A percentile compares a stretch with the other conserved stretches of the same genome.
Conservation (phyloP, 805 yeast species). For the Candida awuae region DNA sequence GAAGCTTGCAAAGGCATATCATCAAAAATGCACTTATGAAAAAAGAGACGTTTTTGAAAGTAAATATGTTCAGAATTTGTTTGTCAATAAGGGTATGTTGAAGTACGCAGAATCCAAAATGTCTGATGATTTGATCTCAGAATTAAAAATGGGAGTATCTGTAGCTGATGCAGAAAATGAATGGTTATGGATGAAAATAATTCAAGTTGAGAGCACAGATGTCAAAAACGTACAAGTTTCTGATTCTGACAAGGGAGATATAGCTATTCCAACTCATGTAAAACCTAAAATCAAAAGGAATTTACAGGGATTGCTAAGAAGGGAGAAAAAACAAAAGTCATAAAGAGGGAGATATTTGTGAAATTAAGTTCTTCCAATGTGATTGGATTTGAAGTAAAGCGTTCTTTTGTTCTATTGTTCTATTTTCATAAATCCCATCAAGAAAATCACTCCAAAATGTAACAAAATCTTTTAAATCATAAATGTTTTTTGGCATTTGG, state of each 20-base stretch:
- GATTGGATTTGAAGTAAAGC: constrained; percentile 23
- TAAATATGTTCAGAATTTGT: neutral
- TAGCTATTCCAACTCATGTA: neutral
- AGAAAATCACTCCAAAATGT: constrained; percentile 47
- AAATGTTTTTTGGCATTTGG: constrained; percentile 23
- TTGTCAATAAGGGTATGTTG: neutral
- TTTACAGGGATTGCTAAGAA: constrained; percentile 8
- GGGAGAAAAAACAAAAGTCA: constrained; percentile 1
- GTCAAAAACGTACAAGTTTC: neutral
- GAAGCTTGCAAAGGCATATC: constrained; percentile 4
- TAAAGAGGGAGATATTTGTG: neutral
- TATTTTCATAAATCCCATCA: constrained; percentile 33
- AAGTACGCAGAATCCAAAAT: neutral
- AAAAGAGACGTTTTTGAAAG: neutral
- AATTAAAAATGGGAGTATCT: neutral
- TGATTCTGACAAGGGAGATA: too few relatives aligned
- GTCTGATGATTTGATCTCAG: neutral
- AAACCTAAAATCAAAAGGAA: constrained; percentile 2
- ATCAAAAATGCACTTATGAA: neutral
- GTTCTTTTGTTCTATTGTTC: constrained; percentile 25
- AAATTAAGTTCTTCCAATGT: constrained; percentile 14
- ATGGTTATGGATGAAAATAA: neutral
- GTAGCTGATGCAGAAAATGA: neutral
- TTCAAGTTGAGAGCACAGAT: neutral
- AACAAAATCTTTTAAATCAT: constrained; percentile 33